Percentiles rank a stretch among this genome's conserved stretches.
Conservation (phyloP, 345 rosid genomes). For the Eucalyptus polyanthemos region DNA sequence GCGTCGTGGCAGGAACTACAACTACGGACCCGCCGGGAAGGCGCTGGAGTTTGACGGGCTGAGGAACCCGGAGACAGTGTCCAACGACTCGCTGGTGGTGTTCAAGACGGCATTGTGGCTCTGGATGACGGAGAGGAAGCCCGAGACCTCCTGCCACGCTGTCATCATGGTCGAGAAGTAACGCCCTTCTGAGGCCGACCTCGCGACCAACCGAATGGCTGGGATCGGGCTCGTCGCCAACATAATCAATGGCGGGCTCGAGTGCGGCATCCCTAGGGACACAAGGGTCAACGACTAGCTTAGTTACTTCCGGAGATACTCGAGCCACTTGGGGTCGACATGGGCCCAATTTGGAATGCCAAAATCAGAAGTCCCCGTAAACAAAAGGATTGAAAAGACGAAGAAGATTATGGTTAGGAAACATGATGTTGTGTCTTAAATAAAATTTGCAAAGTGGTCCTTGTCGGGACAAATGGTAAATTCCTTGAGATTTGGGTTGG, state of each 20-base stretch:
- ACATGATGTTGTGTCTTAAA: neutral
- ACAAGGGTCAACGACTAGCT: conserved; percentile 52
- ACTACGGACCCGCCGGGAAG: no score
- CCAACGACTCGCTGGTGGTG: no score
- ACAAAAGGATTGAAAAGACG: neutral
- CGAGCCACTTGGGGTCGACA: conserved; percentile 28
- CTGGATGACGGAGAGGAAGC: no score
- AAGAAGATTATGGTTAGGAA: neutral
- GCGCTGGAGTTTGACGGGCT: no score
- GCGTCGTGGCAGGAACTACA: no score
- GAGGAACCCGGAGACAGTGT: no score
- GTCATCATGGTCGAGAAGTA: neutral
- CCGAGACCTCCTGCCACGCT: no score
- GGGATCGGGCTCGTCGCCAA: conserved; percentile 74
- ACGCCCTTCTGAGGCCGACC: conserved; percentile 28
- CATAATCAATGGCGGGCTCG: conserved; percentile 31
- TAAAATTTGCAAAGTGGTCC: neutral
- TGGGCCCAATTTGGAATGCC: conserved; percentile 59
- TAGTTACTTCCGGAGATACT: conserved; percentile 61
- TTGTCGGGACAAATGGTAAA: neutral
- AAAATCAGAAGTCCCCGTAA: conserved; percentile 39
- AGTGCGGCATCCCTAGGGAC: conserved; percentile 27
- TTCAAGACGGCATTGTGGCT: no score
- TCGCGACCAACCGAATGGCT: conserved; percentile 41
- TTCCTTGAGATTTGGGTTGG: neutral